Base-by-base conservation (phyloP, 2,329 filamentous ascomycete species). In the Orbilia blumenaviensis region DNA sequence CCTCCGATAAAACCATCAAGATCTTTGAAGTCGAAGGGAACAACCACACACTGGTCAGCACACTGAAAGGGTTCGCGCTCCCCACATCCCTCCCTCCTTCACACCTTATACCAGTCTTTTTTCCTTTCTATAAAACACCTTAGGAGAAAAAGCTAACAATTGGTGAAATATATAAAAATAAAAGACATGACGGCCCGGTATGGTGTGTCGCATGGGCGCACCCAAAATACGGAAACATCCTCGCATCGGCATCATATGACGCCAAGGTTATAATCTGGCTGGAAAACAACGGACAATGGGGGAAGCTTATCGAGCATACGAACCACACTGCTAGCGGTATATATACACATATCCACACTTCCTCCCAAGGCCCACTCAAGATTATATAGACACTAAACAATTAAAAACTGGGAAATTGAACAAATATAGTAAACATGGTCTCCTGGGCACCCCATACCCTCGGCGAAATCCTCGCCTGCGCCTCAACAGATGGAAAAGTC, bases 141-240 rank as follows among this genome's bases (percentile, higher is more conserved):
- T n/a, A n/a, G 16, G 14, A 23, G 16, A 12, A 36, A 12, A 32
- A 25, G 52, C 50, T 16, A 25, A 46, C 21, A 50, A 32, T 36
- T 41, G 5, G 6, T 10, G 29, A 6, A 52, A 72, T 10, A 25
- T 50, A 18, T 72, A 79, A 81, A 96, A 94, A 79, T 95, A 99
- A 79, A 81, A 96, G 94, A 79, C 95, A 99, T 83, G 95, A 99
- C 84, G 94, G 94, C 78, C 93, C 95, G 36, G 94, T 99, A 73
- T 99, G 95, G 95, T 96, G 92, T 83, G 92, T 98, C 73, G 91
- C 94, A 80, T 99, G 95, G 95, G 94, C 94, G 56, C 95, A 99
- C 82, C 95, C 95, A 78, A 98, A 99, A 83, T 98, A 96, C 84
- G 95, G 95, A 85, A 97, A 94, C 83, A 97, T 99, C 82, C 90